phyloP scores from a whole-genome alignment of 2,329 filamentous ascomycete species.

The Sclerotinia trifoliorum region DNA sequence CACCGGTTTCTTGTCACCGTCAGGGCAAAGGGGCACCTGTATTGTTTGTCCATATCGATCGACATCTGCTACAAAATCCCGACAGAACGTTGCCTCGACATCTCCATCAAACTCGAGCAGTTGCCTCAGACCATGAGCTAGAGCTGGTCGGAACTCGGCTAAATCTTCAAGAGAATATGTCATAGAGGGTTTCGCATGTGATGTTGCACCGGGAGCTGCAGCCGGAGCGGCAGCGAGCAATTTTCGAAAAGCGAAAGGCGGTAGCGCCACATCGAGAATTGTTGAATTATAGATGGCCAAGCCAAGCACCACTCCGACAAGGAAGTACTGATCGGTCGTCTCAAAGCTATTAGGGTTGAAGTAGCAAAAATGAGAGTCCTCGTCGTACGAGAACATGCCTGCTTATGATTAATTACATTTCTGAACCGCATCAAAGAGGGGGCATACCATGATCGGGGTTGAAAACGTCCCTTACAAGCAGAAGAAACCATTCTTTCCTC shows the following conservation, averaged over 20 bases:
- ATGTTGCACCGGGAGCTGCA: slow-evolving; percentile 52
- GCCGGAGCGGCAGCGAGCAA: slow-evolving; percentile 74
- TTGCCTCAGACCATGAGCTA: slow-evolving; percentile 73
- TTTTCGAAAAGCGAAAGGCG: slow-evolving; percentile 87
- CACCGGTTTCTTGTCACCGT: slow-evolving; percentile 71
- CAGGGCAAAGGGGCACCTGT: slow-evolving; percentile 68
- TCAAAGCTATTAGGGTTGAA: slow-evolving; percentile 91
- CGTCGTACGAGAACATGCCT: slow-evolving; percentile 92
- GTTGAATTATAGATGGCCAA: slow-evolving; percentile 94
- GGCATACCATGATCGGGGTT: slow-evolving; percentile 80
- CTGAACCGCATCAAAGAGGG: slow-evolving; percentile 7
- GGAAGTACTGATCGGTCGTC: slow-evolving; percentile 86
- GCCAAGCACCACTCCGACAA: slow-evolving; percentile 83
- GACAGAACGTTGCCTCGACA: slow-evolving; percentile 75
- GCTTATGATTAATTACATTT: slow-evolving; percentile 24
- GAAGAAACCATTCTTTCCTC: slow-evolving; percentile 91
- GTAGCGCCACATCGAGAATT: slow-evolving; percentile 83
- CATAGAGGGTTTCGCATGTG: slow-evolving; percentile 60
- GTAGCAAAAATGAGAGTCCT: slow-evolving; percentile 87
- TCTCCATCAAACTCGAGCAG: slow-evolving; percentile 82
- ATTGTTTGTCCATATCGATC: slow-evolving; percentile 72
- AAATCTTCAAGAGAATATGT: slow-evolving; percentile 78
- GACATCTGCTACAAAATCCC: slow-evolving; percentile 75
- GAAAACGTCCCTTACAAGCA: slow-evolving; percentile 85
- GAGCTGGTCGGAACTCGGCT: slow-evolving; percentile 72